Base-by-base conservation (phyloP, 805 yeast species). In the Zygoascus bituminiphila region DNA sequence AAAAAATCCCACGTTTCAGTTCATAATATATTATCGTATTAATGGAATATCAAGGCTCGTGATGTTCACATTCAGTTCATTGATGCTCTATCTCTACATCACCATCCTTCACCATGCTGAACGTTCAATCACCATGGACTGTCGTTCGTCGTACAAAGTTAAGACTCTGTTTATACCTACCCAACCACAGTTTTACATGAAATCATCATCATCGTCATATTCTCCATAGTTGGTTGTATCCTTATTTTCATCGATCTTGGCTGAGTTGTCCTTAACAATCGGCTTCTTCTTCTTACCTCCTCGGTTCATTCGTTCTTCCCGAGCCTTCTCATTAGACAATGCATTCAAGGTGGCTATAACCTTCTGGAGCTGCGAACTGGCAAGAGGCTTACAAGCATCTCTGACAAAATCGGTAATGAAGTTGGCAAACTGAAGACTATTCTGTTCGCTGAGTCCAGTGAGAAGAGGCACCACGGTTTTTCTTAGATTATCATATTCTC, bases 261-360 rank as follows among this genome's bases (percentile, higher is more conserved):
- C 74, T 51, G 81, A 81, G 39, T 87, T 83, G 56, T 74, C 77
- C 49, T 79, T 76, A 49, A 86, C 83, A 68, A 84, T 84, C 50
- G 88, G 96, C 79, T 89, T 91, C 79, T 84, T 84, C 77, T 89
- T 88, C 68, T 95, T 95, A 4, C 22, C 44, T 64, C 96, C 96
- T 66, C 96, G 81, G 22, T 85, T 88, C 60, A 79, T 85, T 73
- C 97, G 86, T 70, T 91, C 98, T 48, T 83, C 84, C 63, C 82
- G 83, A 66, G 82, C 88, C 70, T 91, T 91, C 49, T 88, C 95
- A 60, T 84, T 88, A 53, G 84, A 72, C 48, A 82, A 65, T 4
- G 89, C 91, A 57, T 79, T 85, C 62, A 91, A 72, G 0, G 97
- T 89, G 36, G 94, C 82, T 40, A 84, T 74, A 46, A 88, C 88